Conservation (phyloP, 2,329 filamentous ascomycete genomes). For the Phaeosphaeria sp. region DNA sequence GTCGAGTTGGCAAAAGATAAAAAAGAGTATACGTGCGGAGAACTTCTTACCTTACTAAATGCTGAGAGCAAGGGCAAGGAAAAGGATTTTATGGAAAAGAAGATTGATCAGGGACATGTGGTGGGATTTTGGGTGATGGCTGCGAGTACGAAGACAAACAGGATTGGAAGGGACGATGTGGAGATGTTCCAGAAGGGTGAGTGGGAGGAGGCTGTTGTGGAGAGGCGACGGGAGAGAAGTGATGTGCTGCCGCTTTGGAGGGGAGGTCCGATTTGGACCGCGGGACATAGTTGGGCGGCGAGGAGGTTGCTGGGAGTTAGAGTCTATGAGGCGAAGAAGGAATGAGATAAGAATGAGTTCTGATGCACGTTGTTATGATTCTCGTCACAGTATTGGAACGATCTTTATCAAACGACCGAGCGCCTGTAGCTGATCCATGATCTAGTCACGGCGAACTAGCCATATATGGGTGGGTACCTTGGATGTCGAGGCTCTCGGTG, state of each 20-base stretch:
- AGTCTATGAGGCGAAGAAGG: conserved; percentile 24
- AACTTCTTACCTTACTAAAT: conserved; percentile 15
- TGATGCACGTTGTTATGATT: not conserved
- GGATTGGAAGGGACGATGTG: conserved; percentile 26
- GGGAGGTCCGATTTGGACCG: conserved; percentile 26
- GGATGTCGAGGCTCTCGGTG: too few relatives aligned
- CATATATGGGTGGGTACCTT: too few relatives aligned
- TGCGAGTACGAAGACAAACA: conserved; percentile 20
- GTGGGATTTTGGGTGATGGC: conserved; percentile 32
- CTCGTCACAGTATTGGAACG: too few relatives aligned
- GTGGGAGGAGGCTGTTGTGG: conserved; percentile 22
- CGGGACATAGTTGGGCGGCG: conserved; percentile 29
- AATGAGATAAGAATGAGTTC: not conserved
- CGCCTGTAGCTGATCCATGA: too few relatives aligned
- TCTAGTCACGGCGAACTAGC: too few relatives aligned
- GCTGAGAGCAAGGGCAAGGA: not conserved
- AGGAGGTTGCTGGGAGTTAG: conserved; percentile 22
- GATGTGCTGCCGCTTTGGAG: conserved; percentile 32
- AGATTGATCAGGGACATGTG: conserved; percentile 28
- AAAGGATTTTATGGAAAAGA: conserved; percentile 19
- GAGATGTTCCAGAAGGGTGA: conserved; percentile 29
- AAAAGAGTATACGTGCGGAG: conserved; percentile 22
- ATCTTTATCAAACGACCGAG: too few relatives aligned
- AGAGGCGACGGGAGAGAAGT: conserved; percentile 14
- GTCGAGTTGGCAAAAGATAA: conserved; percentile 12